Evolutionary conservation across 768 basidiomycete genomes (phyloP).

Genomic region (Russula lepida): DNA sequence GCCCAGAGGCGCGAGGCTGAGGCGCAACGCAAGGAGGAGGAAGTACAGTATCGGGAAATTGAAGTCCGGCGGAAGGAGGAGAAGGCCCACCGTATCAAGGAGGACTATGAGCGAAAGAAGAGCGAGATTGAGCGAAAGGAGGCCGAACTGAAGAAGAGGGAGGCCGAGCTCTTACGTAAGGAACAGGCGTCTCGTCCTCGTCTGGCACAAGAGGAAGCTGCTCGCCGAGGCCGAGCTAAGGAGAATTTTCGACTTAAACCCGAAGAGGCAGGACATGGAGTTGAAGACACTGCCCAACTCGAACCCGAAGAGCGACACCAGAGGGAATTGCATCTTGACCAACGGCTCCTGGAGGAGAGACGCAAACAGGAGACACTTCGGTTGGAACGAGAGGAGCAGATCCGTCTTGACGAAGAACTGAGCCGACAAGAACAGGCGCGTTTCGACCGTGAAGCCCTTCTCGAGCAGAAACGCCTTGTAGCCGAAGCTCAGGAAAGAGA

Average conservation of each 20-base stretch:
- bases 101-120: conserved; percentile 22
- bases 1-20: conserved; percentile 30
- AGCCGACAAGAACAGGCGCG: conserved; percentile 17
- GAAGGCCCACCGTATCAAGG: conserved; percentile 27
- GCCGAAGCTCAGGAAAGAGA: conserved; percentile 7
- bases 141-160: conserved; percentile 13
- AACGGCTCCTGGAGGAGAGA: conserved; percentile 29
- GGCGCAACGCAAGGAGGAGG: conserved; percentile 27
- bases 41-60: conserved; percentile 28
- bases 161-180: conserved; percentile 8
- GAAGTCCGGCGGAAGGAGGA: conserved; percentile 28
- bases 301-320: conserved; percentile 11
- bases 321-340: conserved; percentile 15
- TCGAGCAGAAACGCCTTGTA: conserved; percentile 3
- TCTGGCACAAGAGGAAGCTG: neutral
- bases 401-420: conserved; percentile 14
- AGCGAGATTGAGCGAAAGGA: conserved; percentile 16
- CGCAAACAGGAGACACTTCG: conserved; percentile 16
- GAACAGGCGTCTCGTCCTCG: conserved; percentile 11
- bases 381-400: conserved; percentile 16
- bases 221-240: neutral
- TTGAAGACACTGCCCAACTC: neutral
- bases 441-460: conserved; percentile 1
- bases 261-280: neutral
- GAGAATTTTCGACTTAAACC: neutral